Conservation (phyloP, 2,329 filamentous ascomycete genomes). For the Cordyceps javanica region DNA sequence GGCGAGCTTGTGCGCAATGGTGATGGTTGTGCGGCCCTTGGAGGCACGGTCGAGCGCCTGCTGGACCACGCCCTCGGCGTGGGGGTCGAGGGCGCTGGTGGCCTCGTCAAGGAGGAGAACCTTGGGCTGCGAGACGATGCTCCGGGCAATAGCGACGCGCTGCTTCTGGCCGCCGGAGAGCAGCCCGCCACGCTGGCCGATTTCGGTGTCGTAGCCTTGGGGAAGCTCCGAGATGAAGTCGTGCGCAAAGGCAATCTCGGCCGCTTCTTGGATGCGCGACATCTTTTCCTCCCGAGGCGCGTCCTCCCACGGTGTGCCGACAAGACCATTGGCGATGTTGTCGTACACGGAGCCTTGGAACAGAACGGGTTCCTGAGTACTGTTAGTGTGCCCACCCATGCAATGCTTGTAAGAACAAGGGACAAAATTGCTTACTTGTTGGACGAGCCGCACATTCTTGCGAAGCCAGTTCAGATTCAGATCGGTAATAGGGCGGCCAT, state of each 20-base stretch:
- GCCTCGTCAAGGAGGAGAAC: slow-evolving; percentile 63
- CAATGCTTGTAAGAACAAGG: no score
- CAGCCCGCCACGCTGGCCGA: slow-evolving; percentile 58
- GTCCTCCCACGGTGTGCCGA: slow-evolving; percentile 33
- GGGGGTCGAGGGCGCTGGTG: slow-evolving; percentile 46
- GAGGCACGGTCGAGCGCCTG: slow-evolving; percentile 47
- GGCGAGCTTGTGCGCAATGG: slow-evolving; percentile 54
- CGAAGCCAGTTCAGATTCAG: slow-evolving; percentile 35
- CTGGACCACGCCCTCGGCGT: slow-evolving; percentile 44
- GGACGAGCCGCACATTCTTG: slow-evolving; percentile 32
- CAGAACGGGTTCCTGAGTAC: slow-evolving; percentile 34
- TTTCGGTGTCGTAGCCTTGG: slow-evolving; percentile 44
- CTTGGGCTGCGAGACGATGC: slow-evolving; percentile 52
- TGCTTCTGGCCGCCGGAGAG: slow-evolving; percentile 63
- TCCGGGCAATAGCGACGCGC: slow-evolving; percentile 58
- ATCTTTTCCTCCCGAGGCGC: slow-evolving; percentile 35
- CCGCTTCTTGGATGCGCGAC: slow-evolving; percentile 38
- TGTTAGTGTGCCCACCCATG: neutral
- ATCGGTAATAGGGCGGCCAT: slow-evolving; percentile 26
- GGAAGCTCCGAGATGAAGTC: slow-evolving; percentile 45
- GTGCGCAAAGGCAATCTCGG: slow-evolving; percentile 42
- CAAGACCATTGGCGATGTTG: slow-evolving; percentile 47
- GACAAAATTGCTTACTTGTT: slow-evolving; percentile 24
- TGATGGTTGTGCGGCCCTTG: slow-evolving; percentile 52
- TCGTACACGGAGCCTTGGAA: slow-evolving; percentile 45